Evolutionary conservation across 495 filamentous ascomycete genomes (phyloP), one percentile per base, ranked within the genome.

Genomic region (Tetracladium setigerum): DNA sequence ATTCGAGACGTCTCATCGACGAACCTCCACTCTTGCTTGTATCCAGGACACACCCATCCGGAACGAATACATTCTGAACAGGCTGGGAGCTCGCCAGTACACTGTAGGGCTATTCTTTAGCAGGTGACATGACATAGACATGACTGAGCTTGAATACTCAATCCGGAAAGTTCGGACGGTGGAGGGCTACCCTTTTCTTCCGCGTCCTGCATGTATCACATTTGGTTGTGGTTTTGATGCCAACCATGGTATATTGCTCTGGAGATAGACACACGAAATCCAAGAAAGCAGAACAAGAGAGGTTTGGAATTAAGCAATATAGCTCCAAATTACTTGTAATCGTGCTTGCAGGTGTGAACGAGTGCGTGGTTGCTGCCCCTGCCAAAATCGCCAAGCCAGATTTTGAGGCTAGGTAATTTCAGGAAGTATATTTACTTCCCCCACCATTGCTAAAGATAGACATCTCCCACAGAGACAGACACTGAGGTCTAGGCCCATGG

Each of bases 151-250:
- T n/a, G 13, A 36, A 36, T 36, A 16, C 34, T 27, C 34, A 36
- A n/a, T 10, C 13, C 13, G 16, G 13, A 36, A 3, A 36, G 9
- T 36, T 9, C 34, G 34, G 13, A 36, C 2, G 4, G 13, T 50
- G 62, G 63, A 47, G 18, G 30, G 45, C 18, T 55, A 75, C 73
- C 66, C 75, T 75, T 58, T 78, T 76, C 63, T 74, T 78, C 45
- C 68, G 67, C 41, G 68, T 66, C 24, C 72, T 70, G 53, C 72
- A 78, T 6, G 55, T 66, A 24, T 74, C 67, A 47, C 74, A 78
- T 18, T 66, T 71, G 47, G 64, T 64, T 24, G 69, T 65, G 5
- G 67, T 64, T 9, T 69, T 70, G 12, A 76, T 72, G 6, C 74
- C 73, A 0, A 72, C 72, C 74, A 78, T 78, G 9, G 18, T 52